A percentile compares a stretch with the other conserved stretches of the same genome.
Conservation (phyloP, 2,329 filamentous ascomycete species). For the Geosmithia flava region DNA sequence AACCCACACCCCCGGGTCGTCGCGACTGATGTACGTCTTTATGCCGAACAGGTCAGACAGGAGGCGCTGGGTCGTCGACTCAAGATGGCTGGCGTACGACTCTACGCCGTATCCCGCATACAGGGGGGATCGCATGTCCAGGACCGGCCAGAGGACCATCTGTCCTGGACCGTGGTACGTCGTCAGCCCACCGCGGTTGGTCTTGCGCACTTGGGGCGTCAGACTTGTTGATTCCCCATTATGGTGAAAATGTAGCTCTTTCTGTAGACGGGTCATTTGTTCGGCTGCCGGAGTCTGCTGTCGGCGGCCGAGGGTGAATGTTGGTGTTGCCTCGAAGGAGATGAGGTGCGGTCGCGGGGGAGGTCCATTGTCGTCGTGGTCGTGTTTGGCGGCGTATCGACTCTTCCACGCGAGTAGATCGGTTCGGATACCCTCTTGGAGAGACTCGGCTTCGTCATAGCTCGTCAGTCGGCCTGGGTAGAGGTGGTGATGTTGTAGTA, state of each 20-base stretch:
- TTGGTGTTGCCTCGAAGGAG: conserved; percentile 70
- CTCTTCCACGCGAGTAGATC: conserved; percentile 10
- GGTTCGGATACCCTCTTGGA: conserved; percentile 9
- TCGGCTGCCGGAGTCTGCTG: conserved; percentile 40
- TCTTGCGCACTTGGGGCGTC: conserved; percentile 51
- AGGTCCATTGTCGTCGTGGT: not conserved
- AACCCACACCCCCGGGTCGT: conserved; percentile 81
- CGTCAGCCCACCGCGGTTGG: conserved; percentile 76
- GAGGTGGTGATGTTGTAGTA: conserved; percentile 19
- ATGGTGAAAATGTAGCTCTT: conserved; percentile 16
- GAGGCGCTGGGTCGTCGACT: conserved; percentile 59
- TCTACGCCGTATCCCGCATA: conserved; percentile 54
- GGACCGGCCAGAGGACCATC: conserved; percentile 78
- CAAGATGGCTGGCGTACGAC: conserved; percentile 66
- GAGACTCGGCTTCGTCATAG: conserved; percentile 17
- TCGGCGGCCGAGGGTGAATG: conserved; percentile 83
- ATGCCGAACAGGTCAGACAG: conserved; percentile 47
- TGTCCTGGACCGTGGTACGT: conserved; percentile 96
- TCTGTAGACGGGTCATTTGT: conserved; percentile 31
- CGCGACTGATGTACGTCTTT: conserved; percentile 44
- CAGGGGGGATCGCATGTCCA: conserved; percentile 56
- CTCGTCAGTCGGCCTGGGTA: conserved; percentile 10
- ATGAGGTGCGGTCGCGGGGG: conserved; percentile 52
- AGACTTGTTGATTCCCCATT: conserved; percentile 9
- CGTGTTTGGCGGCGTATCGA: not conserved